Evolutionary conservation across 768 basidiomycete genomes (phyloP).

Genomic region (Hydnum rufescens): DNA sequence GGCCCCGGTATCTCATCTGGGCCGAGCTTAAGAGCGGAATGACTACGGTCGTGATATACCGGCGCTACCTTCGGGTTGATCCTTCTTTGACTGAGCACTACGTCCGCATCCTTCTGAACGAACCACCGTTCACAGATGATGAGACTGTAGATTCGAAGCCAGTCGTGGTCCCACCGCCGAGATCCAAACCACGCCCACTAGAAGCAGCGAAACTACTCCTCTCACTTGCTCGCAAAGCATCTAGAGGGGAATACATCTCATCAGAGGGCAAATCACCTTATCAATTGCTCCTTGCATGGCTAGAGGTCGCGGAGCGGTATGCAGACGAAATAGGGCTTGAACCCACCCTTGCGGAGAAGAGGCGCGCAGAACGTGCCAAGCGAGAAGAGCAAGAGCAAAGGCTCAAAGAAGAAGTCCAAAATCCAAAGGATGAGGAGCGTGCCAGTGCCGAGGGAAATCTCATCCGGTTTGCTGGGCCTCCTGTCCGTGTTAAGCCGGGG

Average conservation of each 20-base stretch:
- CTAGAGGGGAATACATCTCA: constrained; percentile 62
- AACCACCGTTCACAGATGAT: background rate
- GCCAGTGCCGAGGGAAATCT: constrained; percentile 39
- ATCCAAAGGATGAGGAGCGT: constrained; percentile 16
- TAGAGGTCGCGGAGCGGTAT: constrained; percentile 76
- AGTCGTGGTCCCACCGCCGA: constrained; percentile 5
- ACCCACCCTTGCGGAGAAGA: constrained; percentile 46
- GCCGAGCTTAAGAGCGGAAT: constrained; percentile 63
- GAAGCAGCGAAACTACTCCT: constrained; percentile 87
- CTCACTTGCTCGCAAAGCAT: constrained; percentile 63
- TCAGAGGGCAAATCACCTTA: constrained; percentile 92
- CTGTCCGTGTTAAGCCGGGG: constrained; percentile 28
- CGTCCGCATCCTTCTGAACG: constrained; percentile 37
- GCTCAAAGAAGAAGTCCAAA: constrained; percentile 13
- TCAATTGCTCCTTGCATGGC: constrained; percentile 79
- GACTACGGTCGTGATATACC: constrained; percentile 66
- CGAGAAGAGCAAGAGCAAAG: constrained; percentile 30
- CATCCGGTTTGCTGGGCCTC: constrained; percentile 50
- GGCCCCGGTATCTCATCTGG: constrained; percentile 87
- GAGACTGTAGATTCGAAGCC: background rate
- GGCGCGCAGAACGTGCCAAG: constrained; percentile 32
- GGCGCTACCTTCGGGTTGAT: constrained; percentile 72
- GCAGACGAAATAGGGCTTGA: constrained; percentile 87
- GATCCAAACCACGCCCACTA: constrained; percentile 42
- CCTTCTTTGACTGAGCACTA: constrained; percentile 66